phyloP scores from a whole-genome alignment of 164 flowering plant species.

The Akebia trifoliata region DNA sequence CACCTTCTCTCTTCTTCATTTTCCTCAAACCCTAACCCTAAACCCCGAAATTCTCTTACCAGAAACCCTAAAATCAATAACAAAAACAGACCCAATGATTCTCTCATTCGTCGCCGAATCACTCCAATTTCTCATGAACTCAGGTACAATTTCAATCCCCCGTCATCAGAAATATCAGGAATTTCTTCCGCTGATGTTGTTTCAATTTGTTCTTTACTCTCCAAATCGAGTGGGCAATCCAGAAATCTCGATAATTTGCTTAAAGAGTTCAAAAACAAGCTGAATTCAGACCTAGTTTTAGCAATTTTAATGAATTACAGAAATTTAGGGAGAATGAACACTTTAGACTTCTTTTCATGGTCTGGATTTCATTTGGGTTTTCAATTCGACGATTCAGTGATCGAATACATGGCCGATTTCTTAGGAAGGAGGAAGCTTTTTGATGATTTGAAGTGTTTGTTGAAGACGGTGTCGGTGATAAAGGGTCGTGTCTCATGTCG shows the following conservation, averaged over 20 bases:
- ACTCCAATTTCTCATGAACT: background rate
- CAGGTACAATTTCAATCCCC: slow-evolving; percentile 14
- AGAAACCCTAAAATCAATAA: slow-evolving; percentile 8
- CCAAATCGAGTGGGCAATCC: background rate
- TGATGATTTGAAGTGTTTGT: slow-evolving; percentile 42
- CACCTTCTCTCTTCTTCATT: slow-evolving; percentile 8
- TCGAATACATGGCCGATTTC: slow-evolving; percentile 46
- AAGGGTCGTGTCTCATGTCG: slow-evolving; percentile 27
- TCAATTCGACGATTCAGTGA: slow-evolving; percentile 36
- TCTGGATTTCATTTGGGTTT: slow-evolving; percentile 37
- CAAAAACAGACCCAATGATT: background rate
- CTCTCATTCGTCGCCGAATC: slow-evolving; percentile 7
- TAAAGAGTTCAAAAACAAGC: slow-evolving; percentile 19
- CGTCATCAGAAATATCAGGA: background rate
- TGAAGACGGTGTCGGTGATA: slow-evolving; percentile 20
- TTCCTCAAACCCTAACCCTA: slow-evolving; percentile 5
- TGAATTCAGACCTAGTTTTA: slow-evolving; percentile 33
- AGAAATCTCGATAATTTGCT: slow-evolving; percentile 25
- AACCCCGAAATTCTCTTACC: background rate
- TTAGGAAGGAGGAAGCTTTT: slow-evolving; percentile 50
- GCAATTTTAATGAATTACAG: slow-evolving; percentile 33
- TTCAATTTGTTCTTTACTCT: slow-evolving; percentile 26
- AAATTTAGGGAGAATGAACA: slow-evolving; percentile 34
- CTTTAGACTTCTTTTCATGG: slow-evolving; percentile 46
- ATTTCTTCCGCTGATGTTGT: slow-evolving; percentile 12